Evolutionary conservation across 306 rosid species (phyloP), one percentile per base, ranked within the genome.

Genomic region (Astragalus glycyphyllos): DNA sequence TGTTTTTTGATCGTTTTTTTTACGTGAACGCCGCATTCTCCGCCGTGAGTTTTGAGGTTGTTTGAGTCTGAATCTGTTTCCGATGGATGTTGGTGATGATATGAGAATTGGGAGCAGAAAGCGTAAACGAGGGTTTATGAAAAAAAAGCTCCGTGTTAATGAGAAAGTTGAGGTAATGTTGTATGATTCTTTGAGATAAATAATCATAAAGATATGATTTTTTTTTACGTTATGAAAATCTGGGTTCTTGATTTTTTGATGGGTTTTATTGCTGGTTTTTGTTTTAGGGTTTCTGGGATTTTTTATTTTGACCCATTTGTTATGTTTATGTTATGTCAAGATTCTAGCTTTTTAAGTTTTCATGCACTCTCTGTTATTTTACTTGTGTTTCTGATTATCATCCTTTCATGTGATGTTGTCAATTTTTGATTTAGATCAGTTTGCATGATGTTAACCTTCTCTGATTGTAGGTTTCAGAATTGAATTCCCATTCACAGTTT

Each of bases 91-190:
- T 38, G 75, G 62, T 3, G 82, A 12, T 5, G 68, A 42, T 6
- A 65, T 51, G 45, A 11, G 23, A 31, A 4, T 0, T 5, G 46
- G 15, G 17, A 49, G 7, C 47, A 65, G 32, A 7, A 80, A 63
- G 34, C 63, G 77, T 5, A 76, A 46, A 56, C 64, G 77, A 79
- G 68, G 53, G 10, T 47, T 4, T 3, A 12, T 0, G 17, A 68
- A 45, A 7, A 72, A 5, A 47, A 80, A 72, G n/a, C 80, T 83
- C 58, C 15, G 26, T 15, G 49, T 83, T 23, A 45, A 80, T 31
- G 72, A 80, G 5, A 80, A 58, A 44, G 84, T 83, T 1, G 87
- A 83, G 87, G 87, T 83, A 83, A 76, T 54, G 72, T 4, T 16
- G 16, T 11, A 15, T 58, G 8, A 31, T 12, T 48, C 6, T 8